Conservation (phyloP, 2,329 filamentous ascomycete genomes). For the Colletotrichum incanum region DNA sequence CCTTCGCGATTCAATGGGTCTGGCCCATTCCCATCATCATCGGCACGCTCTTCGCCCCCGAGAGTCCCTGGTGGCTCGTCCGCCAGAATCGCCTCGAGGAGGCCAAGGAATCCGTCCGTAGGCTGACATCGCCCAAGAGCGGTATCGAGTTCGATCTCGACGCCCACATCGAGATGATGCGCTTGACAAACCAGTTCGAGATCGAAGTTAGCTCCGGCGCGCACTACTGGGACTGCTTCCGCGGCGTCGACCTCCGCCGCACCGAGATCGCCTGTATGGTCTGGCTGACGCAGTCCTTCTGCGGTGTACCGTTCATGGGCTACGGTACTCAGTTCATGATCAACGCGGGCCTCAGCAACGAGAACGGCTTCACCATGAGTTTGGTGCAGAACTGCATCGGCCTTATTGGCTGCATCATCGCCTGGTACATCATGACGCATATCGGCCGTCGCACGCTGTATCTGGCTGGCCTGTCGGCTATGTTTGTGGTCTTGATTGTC, state of each 20-base stretch:
- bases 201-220: constrained; percentile 47
- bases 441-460: constrained; percentile 59
- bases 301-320: constrained; percentile 45
- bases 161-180: constrained; percentile 46
- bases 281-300: constrained; percentile 49
- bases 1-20: constrained; percentile 53
- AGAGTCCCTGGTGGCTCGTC: constrained; percentile 49
- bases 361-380: constrained; percentile 54
- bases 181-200: constrained; percentile 52
- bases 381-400: constrained; percentile 60
- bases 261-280: constrained; percentile 50
- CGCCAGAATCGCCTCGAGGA: constrained; percentile 46
- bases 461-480: constrained; percentile 55
- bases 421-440: constrained; percentile 57
- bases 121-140: constrained; percentile 43
- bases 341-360: constrained; percentile 48
- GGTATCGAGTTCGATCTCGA: constrained; percentile 45
- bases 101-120: constrained; percentile 41
- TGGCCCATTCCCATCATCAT: constrained; percentile 44
- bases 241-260: constrained; percentile 48
- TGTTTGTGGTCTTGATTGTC: constrained; percentile 56
- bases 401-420: constrained; percentile 58
- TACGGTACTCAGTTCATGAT: constrained; percentile 41
- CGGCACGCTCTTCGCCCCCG: constrained; percentile 45
- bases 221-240: constrained; percentile 44